Conservation (phyloP, 202 grass and related monocot genomes). For the Tripidium arundinaceum region DNA sequence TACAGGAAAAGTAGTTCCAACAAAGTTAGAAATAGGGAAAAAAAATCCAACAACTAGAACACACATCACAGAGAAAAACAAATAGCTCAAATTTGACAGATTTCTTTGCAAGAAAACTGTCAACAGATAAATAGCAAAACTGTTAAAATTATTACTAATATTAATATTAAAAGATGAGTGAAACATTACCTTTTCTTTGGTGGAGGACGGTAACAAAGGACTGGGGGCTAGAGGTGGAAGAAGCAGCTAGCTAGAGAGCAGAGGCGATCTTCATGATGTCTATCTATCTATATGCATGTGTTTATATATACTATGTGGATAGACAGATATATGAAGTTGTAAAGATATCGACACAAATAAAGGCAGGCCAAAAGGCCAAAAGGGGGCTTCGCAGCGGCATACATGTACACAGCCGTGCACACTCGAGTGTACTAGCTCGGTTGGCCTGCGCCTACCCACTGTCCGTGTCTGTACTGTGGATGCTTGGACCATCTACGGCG, state of each 20-base stretch:
- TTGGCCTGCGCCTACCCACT: background rate
- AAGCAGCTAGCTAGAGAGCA: background rate
- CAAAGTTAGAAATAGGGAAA: too few species aligned
- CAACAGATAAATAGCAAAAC: too few species aligned
- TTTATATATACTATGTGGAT: background rate
- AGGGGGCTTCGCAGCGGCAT: background rate
- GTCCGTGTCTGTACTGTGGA: constrained; percentile 17
- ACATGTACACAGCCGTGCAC: background rate
- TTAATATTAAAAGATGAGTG: too few species aligned
- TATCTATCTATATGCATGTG: background rate
- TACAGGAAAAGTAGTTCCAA: too few species aligned
- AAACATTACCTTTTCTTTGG: too few species aligned
- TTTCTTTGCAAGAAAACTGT: too few species aligned
- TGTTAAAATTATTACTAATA: too few species aligned
- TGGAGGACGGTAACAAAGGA: too few species aligned
- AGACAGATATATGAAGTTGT: background rate
- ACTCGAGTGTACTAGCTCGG: constrained; percentile 3
- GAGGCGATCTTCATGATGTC: too few species aligned
- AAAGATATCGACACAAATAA: constrained; percentile 6
- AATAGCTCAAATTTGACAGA: too few species aligned
- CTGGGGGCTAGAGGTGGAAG: background rate
- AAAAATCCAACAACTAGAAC: too few species aligned
- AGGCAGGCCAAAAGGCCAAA: constrained; percentile 26
- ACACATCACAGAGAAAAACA: too few species aligned
- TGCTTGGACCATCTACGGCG: constrained; percentile 10